phyloP scores from a whole-genome alignment of 495 filamentous ascomycete genomes.

The Annulohypoxylon maeteangense region DNA sequence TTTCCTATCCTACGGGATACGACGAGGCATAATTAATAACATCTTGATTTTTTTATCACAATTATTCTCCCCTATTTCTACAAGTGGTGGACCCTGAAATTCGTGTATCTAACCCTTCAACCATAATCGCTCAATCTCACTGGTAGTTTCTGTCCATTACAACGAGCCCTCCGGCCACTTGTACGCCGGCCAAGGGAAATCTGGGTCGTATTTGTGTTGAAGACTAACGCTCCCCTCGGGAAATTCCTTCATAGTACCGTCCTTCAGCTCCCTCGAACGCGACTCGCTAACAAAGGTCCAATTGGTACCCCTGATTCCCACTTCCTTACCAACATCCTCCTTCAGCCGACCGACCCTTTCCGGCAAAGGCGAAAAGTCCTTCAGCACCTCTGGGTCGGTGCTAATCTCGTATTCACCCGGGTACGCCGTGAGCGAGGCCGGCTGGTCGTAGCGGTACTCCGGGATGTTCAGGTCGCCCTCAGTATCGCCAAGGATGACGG shows the following conservation, averaged over 20 bases:
- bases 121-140: not conserved
- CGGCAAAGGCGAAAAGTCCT: not conserved
- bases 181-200: conserved; percentile 35
- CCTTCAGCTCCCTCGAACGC: conserved; percentile 1
- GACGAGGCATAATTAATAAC: conserved; percentile 27
- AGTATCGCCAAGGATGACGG: not conserved
- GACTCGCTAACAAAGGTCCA: not conserved
- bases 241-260: conserved; percentile 30
- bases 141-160: not conserved
- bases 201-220: conserved; percentile 9
- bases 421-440: conserved; percentile 2
- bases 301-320: conserved; percentile 4
- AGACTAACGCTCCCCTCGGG: conserved; percentile 29
- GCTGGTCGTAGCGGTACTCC: not conserved
- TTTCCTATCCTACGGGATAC: not conserved
- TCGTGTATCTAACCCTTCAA: not conserved
- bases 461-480: conserved; percentile 17
- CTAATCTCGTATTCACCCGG: conserved; percentile 34
- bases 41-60: not conserved
- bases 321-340: conserved; percentile 21
- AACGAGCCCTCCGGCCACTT: conserved; percentile 38
- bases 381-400: conserved; percentile 7
- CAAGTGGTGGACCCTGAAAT: not conserved
- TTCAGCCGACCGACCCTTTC: conserved; percentile 18
- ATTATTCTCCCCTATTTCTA: not conserved